Percentiles rank a stretch among this genome's conserved stretches.
Evolutionary conservation across 106 monocot species (phyloP).

Genomic region (Cymbidium sinense): DNA sequence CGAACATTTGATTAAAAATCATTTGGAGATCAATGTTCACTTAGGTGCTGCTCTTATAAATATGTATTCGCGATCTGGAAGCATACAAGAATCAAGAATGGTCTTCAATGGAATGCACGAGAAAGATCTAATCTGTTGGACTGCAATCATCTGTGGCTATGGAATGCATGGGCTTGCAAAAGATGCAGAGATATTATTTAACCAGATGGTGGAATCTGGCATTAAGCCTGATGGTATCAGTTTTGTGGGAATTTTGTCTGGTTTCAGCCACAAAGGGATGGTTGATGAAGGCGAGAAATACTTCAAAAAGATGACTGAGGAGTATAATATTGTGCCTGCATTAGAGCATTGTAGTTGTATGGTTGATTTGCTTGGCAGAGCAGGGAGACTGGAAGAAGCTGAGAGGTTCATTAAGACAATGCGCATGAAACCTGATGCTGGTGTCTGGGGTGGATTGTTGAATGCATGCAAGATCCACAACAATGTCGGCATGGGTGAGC

Average conservation of each 20-base stretch:
- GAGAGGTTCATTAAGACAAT: constrained; percentile 28
- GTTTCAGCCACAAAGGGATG: constrained; percentile 37
- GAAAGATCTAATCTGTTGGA: constrained; percentile 39
- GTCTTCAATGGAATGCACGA: constrained; percentile 21
- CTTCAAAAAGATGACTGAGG: constrained; percentile 31
- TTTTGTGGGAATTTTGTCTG: constrained; percentile 37
- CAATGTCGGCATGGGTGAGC: constrained; percentile 34
- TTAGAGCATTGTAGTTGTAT: constrained; percentile 38
- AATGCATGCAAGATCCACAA: constrained; percentile 37
- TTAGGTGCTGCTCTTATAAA: constrained; percentile 32
- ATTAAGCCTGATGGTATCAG: constrained; percentile 30
- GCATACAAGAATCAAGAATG: constrained; percentile 18
- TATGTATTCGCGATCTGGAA: constrained; percentile 40
- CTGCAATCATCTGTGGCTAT: constrained; percentile 36
- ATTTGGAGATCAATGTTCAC: constrained; percentile 17
- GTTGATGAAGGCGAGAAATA: constrained; percentile 27
- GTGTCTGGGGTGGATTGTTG: constrained; percentile 28
- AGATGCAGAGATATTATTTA: constrained; percentile 29
- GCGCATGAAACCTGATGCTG: constrained; percentile 24
- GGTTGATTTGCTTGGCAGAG: constrained; percentile 50
- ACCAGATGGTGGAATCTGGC: constrained; percentile 26
- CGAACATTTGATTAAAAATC: constrained; percentile 13
- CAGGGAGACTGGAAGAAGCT: constrained; percentile 32
- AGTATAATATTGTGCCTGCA: constrained; percentile 24
- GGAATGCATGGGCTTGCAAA: constrained; percentile 41